Conservation (phyloP, 306 rosid species). For the Vigna mungo region DNA sequence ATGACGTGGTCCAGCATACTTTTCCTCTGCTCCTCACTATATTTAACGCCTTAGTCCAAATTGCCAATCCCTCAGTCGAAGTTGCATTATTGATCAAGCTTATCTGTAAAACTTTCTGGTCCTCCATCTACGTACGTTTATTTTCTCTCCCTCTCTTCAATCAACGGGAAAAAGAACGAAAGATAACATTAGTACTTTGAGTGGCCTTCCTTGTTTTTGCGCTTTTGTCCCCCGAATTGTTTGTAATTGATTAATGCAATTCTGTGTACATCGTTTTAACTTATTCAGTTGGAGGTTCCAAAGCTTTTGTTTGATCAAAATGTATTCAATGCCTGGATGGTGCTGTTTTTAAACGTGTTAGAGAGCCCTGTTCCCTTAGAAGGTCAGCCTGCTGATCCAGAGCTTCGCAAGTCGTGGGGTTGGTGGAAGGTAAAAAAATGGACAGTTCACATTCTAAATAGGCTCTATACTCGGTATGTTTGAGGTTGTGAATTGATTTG, state of each 20-base stretch:
- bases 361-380: conserved; percentile 93
- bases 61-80: conserved; percentile 74
- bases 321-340: conserved; percentile 91
- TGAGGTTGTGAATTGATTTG: background rate
- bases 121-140: conserved; percentile 84
- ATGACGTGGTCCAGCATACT: conserved; percentile 77
- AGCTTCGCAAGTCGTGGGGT: conserved; percentile 87
- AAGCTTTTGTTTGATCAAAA: conserved; percentile 79
- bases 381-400: conserved; percentile 92
- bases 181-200: too few species aligned
- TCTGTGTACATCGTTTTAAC: conserved; percentile 1
- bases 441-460: conserved; percentile 90
- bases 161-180: background rate
- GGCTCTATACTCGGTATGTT: conserved; percentile 86
- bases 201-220: background rate
- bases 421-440: conserved; percentile 99
- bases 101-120: conserved; percentile 98
- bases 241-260: background rate
- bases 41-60: conserved; percentile 70
- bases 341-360: conserved; percentile 73
- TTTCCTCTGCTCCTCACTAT: conserved; percentile 85
- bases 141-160: background rate
- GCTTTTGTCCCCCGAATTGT: background rate
- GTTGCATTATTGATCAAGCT: conserved; percentile 88
- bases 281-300: conserved; percentile 88